Evolutionary conservation across 2,329 filamentous ascomycete genomes (phyloP).

Genomic region (Colletotrichum liriopes): DNA sequence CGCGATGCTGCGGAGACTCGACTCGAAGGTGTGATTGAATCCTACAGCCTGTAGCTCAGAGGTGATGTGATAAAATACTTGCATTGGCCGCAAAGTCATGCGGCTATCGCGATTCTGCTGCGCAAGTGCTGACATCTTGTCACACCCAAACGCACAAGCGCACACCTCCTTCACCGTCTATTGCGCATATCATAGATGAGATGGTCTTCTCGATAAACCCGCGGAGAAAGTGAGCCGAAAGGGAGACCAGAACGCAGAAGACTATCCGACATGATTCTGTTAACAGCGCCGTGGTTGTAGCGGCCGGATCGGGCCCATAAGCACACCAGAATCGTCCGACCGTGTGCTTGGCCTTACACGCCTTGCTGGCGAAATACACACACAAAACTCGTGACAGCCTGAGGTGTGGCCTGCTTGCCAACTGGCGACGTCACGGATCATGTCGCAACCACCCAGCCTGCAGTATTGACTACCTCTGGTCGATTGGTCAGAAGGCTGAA

Average conservation of each 20-base stretch:
- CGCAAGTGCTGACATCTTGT: slow-evolving; percentile 43
- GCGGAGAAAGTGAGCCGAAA: slow-evolving; percentile 7
- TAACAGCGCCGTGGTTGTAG: background rate
- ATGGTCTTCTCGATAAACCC: slow-evolving; percentile 6
- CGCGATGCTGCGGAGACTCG: background rate
- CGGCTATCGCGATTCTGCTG: slow-evolving; percentile 36
- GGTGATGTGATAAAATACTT: slow-evolving; percentile 29
- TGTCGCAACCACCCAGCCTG: slow-evolving; percentile 14
- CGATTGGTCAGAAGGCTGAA: slow-evolving; percentile 2
- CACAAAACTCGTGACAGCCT: background rate
- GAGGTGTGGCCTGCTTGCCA: background rate
- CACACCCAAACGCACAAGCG: slow-evolving; percentile 32
- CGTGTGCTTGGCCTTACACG: background rate
- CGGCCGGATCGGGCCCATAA: background rate
- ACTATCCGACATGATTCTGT: background rate
- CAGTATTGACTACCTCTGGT: background rate
- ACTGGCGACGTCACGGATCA: slow-evolving; percentile 12
- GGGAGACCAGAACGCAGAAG: background rate
- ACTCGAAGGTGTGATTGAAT: background rate
- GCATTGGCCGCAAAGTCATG: slow-evolving; percentile 38
- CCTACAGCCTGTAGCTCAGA: slow-evolving; percentile 16
- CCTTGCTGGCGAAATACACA: background rate
- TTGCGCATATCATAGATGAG: slow-evolving; percentile 20
- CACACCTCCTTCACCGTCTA: slow-evolving; percentile 34
- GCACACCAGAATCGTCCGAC: background rate